Base-by-base conservation (phyloP, 106 monocot species). In the Dendrobium huoshanense region DNA sequence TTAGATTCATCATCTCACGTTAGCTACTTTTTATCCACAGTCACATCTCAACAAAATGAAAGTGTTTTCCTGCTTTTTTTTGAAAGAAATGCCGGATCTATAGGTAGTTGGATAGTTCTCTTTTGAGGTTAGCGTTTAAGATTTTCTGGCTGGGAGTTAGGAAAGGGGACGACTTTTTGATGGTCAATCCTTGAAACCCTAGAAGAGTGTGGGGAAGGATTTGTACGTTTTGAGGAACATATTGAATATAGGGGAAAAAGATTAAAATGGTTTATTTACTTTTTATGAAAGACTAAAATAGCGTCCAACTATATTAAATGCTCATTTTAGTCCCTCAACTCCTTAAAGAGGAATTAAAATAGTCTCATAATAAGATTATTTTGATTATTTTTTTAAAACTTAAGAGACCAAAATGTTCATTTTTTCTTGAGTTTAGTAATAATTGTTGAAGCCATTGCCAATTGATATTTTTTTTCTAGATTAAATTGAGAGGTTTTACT, bases 1-100 rank as follows among this genome's bases (percentile, higher is more conserved):
- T 94, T 18, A 86, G 67, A 49, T 61, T 41, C 19, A 49, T 55
- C 79, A 31, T 37, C 41, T 45, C 47, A 15, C 41, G 4, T 45
- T 18, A 48, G 44, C 19, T 16, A 41, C 73, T 19, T 41, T 40
- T 33, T 70, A 7, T 70, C 22, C 61, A 20, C 19, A 4, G 20
- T 61, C 61, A 22, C 7, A 61, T 61, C 59, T 20, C 18, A 61
- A 61, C 7, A 61, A 19, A 20, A 61, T 61, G 22, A 61, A 61
- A 17, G 5, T 7, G 1, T 20, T 61, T 0, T 61, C 22, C 61
- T 61, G n/a, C 4, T 22, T 61, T 22, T 4, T 22, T 22, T 3
- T 7, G 18, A 61, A 5, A 61, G 22, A 61, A 61, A 61, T 19
- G n/a, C 18, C 5, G 10, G n/a, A 20, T 48, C 10, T 48, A 48